phyloP scores from a whole-genome alignment of 306 rosid species.

The Myrica gale region DNA sequence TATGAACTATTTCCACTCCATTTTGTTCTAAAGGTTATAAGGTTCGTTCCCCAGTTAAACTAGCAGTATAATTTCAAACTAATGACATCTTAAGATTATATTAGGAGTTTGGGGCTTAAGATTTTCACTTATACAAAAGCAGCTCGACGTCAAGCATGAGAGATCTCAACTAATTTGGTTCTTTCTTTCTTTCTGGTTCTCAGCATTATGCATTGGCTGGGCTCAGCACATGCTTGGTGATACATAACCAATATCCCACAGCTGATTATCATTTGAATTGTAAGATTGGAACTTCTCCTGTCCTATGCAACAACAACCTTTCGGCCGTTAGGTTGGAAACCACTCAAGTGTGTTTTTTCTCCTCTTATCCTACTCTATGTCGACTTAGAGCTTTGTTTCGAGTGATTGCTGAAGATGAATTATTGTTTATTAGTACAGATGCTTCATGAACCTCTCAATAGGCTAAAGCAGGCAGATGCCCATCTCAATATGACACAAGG shows the following conservation, averaged over 20 bases:
- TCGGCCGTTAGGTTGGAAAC: constrained; percentile 93
- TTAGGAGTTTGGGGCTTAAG: not conserved
- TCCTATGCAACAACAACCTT: constrained; percentile 61
- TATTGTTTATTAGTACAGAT: constrained; percentile 48
- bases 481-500: constrained; percentile 87
- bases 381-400: constrained; percentile 14
- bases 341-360: constrained; percentile 60
- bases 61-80: not conserved
- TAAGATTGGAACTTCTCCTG: constrained; percentile 77
- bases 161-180: not conserved
- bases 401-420: constrained; percentile 18
- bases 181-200: constrained; percentile 17
- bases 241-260: constrained; percentile 82
- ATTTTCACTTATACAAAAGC: not conserved
- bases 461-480: constrained; percentile 81
- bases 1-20: not conserved
- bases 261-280: constrained; percentile 76
- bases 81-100: not conserved
- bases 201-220: constrained; percentile 93
- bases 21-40: not conserved
- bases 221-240: constrained; percentile 74
- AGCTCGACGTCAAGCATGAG: not conserved
- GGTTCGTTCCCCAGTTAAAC: not conserved
- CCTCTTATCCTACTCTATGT: constrained; percentile 22
- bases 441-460: constrained; percentile 79